Evolutionary conservation across 768 basidiomycete species (phyloP).

Genomic region (Lepiota brunneoincarnata): DNA sequence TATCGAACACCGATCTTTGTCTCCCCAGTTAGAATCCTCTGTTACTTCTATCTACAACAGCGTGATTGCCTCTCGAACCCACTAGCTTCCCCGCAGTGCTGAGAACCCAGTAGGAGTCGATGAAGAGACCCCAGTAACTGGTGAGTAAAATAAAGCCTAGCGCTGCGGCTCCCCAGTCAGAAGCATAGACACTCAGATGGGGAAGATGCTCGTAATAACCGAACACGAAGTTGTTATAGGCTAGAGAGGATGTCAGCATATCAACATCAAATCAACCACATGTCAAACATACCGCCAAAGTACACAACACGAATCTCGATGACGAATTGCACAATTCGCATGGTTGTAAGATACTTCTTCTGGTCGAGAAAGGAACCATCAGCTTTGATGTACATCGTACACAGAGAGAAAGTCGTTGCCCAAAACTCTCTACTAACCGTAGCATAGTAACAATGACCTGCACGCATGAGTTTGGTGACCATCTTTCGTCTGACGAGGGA

Average conservation of each 20-base stretch:
- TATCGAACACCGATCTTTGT: no score
- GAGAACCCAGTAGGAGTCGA: conserved; percentile 98
- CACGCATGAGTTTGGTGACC: not conserved
- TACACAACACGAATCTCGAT: conserved; percentile 90
- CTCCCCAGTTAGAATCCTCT: no score
- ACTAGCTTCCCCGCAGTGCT: no score
- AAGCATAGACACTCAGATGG: conserved; percentile 79
- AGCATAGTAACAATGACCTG: conserved; percentile 99
- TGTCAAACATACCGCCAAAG: conserved; percentile 83
- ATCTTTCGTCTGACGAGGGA: not conserved
- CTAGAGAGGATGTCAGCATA: conserved; percentile 26
- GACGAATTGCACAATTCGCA: conserved; percentile 97
- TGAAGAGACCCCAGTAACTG: conserved; percentile 90
- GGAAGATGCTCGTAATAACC: conserved; percentile 66
- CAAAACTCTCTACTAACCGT: conserved; percentile 97
- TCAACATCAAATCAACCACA: not conserved
- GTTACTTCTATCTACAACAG: no score
- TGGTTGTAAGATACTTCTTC: conserved; percentile 96
- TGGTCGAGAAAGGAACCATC: conserved; percentile 52
- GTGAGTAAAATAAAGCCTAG: conserved; percentile 89
- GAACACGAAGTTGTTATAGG: conserved; percentile 80
- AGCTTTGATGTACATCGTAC: no score
- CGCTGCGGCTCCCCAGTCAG: conserved; percentile 85
- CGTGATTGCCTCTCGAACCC: no score
- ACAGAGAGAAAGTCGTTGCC: conserved; percentile 44